These are phyloP conservation scores for Torulaspora gathmanii DNA, from an alignment of 805 yeast species.

Conservation along the genomic window DNA sequence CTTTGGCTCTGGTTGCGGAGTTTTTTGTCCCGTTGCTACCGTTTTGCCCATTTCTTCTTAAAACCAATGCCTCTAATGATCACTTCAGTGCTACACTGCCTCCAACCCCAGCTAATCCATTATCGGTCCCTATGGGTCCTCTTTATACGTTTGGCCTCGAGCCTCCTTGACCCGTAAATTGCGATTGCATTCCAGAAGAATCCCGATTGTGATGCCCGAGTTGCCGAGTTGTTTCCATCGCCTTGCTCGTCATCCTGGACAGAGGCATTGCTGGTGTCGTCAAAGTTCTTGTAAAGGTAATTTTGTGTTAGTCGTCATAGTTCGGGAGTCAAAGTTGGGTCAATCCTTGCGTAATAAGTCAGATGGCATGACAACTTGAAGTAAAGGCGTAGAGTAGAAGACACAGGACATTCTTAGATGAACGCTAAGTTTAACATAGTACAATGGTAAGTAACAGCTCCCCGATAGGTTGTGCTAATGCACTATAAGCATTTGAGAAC, in stretches of 20 bases:
- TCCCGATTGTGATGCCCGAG: not conserved
- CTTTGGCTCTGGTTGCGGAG: conserved; percentile 51
- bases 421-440: too few relatives aligned
- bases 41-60: conserved; percentile 15
- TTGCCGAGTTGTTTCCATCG: conserved; percentile 1
- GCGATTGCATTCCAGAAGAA: conserved; percentile 1
- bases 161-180: conserved; percentile 3
- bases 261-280: not conserved
- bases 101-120: not conserved
- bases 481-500: too few relatives aligned
- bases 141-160: not conserved
- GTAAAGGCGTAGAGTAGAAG: too few relatives aligned
- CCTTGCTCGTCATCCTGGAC: not conserved
- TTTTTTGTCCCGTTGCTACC: conserved; percentile 21
- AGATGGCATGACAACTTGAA: too few relatives aligned
- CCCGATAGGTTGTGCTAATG: too few relatives aligned
- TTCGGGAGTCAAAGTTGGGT: too few relatives aligned
- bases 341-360: too few relatives aligned
- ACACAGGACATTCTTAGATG: too few relatives aligned
- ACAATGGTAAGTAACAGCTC: too few relatives aligned
- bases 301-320: too few relatives aligned
- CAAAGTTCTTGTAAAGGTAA: not conserved
- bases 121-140: not conserved
- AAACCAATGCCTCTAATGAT: not conserved
- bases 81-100: too few relatives aligned